phyloP scores from a whole-genome alignment of 2,329 filamentous ascomycete species.

The Cucurbitaria berberidis region DNA sequence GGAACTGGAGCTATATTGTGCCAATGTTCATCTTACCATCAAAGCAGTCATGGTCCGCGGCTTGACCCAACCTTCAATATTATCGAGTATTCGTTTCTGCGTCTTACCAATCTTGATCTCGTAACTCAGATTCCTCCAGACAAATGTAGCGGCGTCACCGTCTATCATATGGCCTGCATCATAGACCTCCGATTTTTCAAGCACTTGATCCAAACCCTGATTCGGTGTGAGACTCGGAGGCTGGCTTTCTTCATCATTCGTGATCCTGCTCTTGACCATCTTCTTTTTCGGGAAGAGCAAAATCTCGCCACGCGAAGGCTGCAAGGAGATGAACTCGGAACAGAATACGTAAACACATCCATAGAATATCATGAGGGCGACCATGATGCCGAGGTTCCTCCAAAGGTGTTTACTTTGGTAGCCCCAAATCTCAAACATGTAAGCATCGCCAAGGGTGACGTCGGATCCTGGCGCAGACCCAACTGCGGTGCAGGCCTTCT shows the following conservation, averaged over 20 bases:
- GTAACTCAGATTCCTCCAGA: constrained; percentile 66
- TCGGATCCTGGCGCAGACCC: constrained; percentile 27
- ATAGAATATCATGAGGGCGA: constrained; percentile 46
- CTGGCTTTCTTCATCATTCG: neutral
- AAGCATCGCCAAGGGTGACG: constrained; percentile 39
- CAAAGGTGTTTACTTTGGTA: constrained; percentile 16
- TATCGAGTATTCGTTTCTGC: neutral
- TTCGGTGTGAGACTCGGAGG: neutral
- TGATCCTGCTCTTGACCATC: neutral
- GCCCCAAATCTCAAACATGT: constrained; percentile 17
- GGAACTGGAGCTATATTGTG: neutral
- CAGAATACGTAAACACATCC: constrained; percentile 43
- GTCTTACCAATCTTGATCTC: constrained; percentile 70
- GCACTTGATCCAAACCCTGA: neutral
- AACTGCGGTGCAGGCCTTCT: constrained; percentile 38
- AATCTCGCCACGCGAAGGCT: constrained; percentile 54
- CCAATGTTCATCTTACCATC: constrained; percentile 60
- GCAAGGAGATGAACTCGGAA: constrained; percentile 48
- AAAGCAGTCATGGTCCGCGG: constrained; percentile 80
- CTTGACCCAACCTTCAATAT: constrained; percentile 83
- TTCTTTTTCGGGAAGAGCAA: constrained; percentile 39
- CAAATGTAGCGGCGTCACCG: neutral
- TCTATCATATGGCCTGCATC: constrained; percentile 1
- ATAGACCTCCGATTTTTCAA: constrained; percentile 2
- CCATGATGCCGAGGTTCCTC: constrained; percentile 48